Percentiles rank a stretch among this genome's conserved stretches.
phyloP scores from a whole-genome alignment of 2,329 filamentous ascomycete genomes.

The Cladosporium sp. region DNA sequence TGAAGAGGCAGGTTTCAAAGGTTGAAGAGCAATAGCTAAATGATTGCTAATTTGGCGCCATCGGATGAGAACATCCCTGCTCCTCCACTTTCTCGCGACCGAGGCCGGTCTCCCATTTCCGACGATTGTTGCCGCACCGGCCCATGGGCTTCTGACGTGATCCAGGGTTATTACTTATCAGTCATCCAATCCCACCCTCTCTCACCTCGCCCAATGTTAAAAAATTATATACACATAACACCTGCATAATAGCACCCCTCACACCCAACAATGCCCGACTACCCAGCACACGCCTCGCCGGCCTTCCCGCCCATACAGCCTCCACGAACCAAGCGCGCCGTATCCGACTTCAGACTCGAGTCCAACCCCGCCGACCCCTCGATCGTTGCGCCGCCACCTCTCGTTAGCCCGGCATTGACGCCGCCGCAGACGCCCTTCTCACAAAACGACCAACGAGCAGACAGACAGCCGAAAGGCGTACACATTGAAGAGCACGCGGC shows the following conservation, averaged over 20 bases:
- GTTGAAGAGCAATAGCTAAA: background rate
- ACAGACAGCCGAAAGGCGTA: slow-evolving; percentile 44
- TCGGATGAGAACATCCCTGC: background rate
- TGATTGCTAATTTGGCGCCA: background rate
- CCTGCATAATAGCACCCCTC: background rate
- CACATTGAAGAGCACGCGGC: slow-evolving; percentile 38
- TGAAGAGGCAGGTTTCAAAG: background rate
- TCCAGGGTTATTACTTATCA: slow-evolving; percentile 23
- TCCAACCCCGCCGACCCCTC: slow-evolving; percentile 26
- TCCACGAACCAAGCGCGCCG: slow-evolving; percentile 45
- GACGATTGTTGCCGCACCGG: background rate
- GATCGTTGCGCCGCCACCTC: slow-evolving; percentile 35
- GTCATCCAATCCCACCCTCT: slow-evolving; percentile 11
- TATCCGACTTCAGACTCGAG: slow-evolving; percentile 42
- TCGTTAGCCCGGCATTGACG: slow-evolving; percentile 50
- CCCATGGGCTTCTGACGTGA: slow-evolving; percentile 20
- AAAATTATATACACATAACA: background rate
- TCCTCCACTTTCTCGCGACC: slow-evolving; percentile 24
- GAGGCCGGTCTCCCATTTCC: slow-evolving; percentile 21
- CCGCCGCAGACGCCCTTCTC: slow-evolving; percentile 34
- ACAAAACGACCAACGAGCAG: slow-evolving; percentile 29
- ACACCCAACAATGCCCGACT: slow-evolving; percentile 49
- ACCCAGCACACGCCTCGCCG: slow-evolving; percentile 53
- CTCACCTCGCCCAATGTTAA: background rate
- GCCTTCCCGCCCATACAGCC: slow-evolving; percentile 55